Percentiles rank a stretch among this genome's conserved stretches.
Evolutionary conservation across 441 rosid genomes (phyloP).

Genomic region (Jatropha multifida): DNA sequence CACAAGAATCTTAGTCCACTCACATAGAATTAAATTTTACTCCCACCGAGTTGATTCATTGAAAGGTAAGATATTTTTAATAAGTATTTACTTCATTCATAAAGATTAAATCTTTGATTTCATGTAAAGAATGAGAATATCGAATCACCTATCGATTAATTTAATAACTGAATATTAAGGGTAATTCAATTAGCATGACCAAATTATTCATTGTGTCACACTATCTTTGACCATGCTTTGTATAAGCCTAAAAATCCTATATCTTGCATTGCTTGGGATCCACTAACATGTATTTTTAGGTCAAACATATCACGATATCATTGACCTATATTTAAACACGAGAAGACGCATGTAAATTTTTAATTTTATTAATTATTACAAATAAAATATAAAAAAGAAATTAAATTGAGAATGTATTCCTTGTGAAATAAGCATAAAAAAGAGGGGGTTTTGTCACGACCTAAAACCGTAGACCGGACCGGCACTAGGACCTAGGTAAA

Average conservation of each 20-base stretch:
- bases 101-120: too few relatives aligned
- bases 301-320: slow-evolving; percentile 49
- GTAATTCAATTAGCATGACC: slow-evolving; percentile 13
- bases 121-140: too few relatives aligned
- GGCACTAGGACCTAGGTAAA: too few relatives aligned
- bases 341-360: neutral
- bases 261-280: slow-evolving; percentile 26
- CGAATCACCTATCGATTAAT: neutral
- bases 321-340: slow-evolving; percentile 33
- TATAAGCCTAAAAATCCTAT: slow-evolving; percentile 19
- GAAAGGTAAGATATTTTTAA: too few relatives aligned
- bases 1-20: too few relatives aligned
- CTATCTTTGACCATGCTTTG: slow-evolving; percentile 27
- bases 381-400: neutral
- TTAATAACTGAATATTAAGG: neutral
- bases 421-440: slow-evolving; percentile 39
- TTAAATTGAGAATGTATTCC: slow-evolving; percentile 29
- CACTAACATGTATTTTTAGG: slow-evolving; percentile 16
- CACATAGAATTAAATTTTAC: too few relatives aligned
- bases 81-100: too few relatives aligned
- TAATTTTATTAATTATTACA: neutral
- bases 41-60: too few relatives aligned
- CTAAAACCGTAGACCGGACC: too few relatives aligned
- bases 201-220: slow-evolving; percentile 12
- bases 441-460: too few relatives aligned